These are phyloP conservation scores for Lactifluus pinguis DNA, from an alignment of 768 basidiomycete species.

Conservation along the genomic window DNA sequence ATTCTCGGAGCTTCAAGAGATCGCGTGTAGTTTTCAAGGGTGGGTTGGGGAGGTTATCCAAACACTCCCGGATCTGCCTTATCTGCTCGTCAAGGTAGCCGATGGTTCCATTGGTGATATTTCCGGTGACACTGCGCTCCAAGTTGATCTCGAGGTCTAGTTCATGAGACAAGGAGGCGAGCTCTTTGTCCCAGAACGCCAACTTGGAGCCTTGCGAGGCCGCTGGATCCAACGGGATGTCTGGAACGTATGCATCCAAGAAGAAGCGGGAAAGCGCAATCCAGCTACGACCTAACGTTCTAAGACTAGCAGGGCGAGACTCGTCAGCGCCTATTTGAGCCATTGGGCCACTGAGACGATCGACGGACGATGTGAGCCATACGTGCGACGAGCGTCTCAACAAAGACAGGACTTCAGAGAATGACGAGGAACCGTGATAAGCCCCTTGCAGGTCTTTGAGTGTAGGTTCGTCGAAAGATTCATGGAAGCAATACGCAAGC, in stretches of 20 bases:
- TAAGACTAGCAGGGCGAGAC: conserved; percentile 1
- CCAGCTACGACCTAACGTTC: conserved; percentile 41
- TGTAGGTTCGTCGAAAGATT: conserved; percentile 13
- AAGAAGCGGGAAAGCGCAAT: conserved; percentile 50
- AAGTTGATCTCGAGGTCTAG: conserved; percentile 44
- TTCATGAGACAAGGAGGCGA: conserved; percentile 37
- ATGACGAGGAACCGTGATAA: not conserved
- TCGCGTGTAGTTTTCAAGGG: conserved; percentile 30
- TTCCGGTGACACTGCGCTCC: conserved; percentile 51
- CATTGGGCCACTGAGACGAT: conserved; percentile 1
- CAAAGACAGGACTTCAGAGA: conserved; percentile 1
- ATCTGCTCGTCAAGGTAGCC: conserved; percentile 34
- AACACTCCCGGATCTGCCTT: conserved; percentile 25
- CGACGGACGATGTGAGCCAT: not conserved
- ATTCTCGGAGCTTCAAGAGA: conserved; percentile 44
- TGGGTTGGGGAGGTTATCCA: conserved; percentile 24
- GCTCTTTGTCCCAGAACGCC: conserved; percentile 37
- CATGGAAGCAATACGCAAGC: conserved; percentile 10
- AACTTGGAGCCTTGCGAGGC: conserved; percentile 44
- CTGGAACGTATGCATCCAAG: conserved; percentile 68
- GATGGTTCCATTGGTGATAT: conserved; percentile 40
- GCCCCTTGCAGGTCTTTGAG: not conserved
- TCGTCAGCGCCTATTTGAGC: not conserved
- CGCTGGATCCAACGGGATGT: conserved; percentile 81
- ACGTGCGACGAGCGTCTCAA: conserved; percentile 10